A percentile compares a stretch with the other conserved stretches of the same genome.
Conservation (phyloP, 1,139 yeast genomes). For the Kazachstania sp. region DNA sequence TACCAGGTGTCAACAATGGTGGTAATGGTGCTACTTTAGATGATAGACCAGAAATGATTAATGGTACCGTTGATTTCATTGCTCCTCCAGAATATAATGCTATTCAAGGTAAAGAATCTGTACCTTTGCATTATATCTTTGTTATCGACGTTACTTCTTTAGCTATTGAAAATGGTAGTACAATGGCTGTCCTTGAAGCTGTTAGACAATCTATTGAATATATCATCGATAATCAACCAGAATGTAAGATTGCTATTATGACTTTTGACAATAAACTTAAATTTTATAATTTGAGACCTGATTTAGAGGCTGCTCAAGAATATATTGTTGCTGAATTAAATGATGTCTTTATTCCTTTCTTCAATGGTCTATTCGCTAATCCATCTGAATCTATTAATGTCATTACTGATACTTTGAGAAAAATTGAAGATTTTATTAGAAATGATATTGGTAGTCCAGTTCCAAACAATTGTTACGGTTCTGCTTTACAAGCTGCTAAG, state of each 20-base stretch:
- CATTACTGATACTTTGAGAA: slow-evolving; percentile 60
- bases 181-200: slow-evolving; percentile 57
- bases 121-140: slow-evolving; percentile 62
- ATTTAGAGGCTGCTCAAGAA: slow-evolving; percentile 52
- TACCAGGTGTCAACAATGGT: slow-evolving; percentile 51
- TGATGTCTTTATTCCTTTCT: slow-evolving; percentile 77
- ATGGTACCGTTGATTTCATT: slow-evolving; percentile 77
- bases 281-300: slow-evolving; percentile 60
- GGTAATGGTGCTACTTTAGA: slow-evolving; percentile 56
- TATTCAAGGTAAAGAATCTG: slow-evolving; percentile 35
- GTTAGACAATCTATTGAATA: slow-evolving; percentile 41
- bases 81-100: slow-evolving; percentile 70
- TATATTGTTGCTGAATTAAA: slow-evolving; percentile 63
- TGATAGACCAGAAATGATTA: slow-evolving; percentile 65
- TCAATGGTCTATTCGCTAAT: slow-evolving; percentile 71
- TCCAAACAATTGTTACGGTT: slow-evolving; percentile 69
- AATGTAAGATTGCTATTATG: slow-evolving; percentile 56
- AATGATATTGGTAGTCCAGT: slow-evolving; percentile 40
- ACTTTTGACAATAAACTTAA: slow-evolving; percentile 70
- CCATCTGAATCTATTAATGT: slow-evolving; percentile 56
- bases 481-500: slow-evolving; percentile 65
- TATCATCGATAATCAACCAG: slow-evolving; percentile 30
- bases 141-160: slow-evolving; percentile 68
- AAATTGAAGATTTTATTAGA: slow-evolving; percentile 44
- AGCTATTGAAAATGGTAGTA: slow-evolving; percentile 52